Base-by-base conservation (phyloP, 495 filamentous ascomycete species). In the Aspergillus taichungensis region DNA sequence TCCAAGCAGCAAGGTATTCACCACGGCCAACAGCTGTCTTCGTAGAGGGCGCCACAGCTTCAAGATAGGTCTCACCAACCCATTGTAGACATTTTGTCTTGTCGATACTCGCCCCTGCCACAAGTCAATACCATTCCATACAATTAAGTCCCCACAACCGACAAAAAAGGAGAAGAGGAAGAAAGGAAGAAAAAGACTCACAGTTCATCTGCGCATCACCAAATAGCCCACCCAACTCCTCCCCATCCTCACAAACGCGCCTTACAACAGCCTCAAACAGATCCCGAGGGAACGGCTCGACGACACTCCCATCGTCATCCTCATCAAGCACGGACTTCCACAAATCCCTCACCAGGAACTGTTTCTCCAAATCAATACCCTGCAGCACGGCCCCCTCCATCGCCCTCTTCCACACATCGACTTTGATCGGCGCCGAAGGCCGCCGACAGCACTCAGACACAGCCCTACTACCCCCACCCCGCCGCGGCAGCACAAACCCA, bases 1-100 rank as follows among this genome's bases (percentile, higher is more conserved):
- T 75, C 80, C 80, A 84, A 3, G 59, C 55, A 33, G 62, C 57
- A 7, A 82, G 34, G 42, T 78, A 79, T 3, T 73, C 63, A 27
- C 57, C 66, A n/a, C 71, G 57, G n/a, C 62, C 57, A 34, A 68
- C 56, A 9, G 65, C 56, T 38, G 59, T 60, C 13, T 52, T 44
- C 8, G 51, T 32, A 36, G 60, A 59, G 11, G 67, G 63, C 37
- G 74, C 72, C 8, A 65, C 66, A 27, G 68, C 65, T 48, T 75
- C 71, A 5, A 83, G 64, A 47, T 76, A 63, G 3, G 64, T 71
- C 46, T 62, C 64, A 4, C 80, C 79, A 10, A 78, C 62, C 68
- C 74, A 81, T 3, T 40, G 52, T 3, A 72, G 58, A 39, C 68
- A 72, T 24, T 58, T 65, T 6, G 45, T 42, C 40, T 65, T 69